Evolutionary conservation across 768 basidiomycete species (phyloP).

Genomic region (Leucocoprinus birnbaumii): DNA sequence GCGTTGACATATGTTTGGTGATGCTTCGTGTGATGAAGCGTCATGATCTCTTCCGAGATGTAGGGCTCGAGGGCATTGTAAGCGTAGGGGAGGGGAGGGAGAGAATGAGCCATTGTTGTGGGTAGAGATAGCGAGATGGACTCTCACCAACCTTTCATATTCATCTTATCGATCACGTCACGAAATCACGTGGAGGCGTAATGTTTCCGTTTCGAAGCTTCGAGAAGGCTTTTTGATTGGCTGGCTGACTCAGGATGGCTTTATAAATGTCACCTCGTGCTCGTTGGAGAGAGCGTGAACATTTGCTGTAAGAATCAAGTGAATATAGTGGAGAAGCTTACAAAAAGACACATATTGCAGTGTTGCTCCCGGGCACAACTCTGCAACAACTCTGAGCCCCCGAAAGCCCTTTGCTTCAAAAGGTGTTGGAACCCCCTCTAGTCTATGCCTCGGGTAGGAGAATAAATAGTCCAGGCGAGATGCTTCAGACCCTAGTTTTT

Average conservation of each 20-base stretch:
- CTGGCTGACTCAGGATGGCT: neutral
- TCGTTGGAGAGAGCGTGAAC: no score
- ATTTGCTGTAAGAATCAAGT: no score
- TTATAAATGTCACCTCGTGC: no score
- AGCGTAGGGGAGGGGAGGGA: constrained; percentile 69
- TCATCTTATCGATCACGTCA: constrained; percentile 7
- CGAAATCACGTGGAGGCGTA: neutral
- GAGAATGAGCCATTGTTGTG: constrained; percentile 25
- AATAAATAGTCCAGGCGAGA: no score
- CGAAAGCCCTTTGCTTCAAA: no score
- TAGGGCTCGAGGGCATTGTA: constrained; percentile 89
- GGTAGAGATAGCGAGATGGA: constrained; percentile 10
- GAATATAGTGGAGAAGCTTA: no score
- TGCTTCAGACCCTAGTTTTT: no score
- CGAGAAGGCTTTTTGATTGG: neutral
- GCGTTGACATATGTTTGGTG: constrained; percentile 94
- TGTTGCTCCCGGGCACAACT: no score
- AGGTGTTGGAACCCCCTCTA: no score
- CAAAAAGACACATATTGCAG: no score
- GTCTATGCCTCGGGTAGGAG: no score
- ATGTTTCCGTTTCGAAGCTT: neutral
- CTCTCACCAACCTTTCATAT: neutral
- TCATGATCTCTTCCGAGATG: constrained; percentile 93
- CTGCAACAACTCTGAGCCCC: no score
- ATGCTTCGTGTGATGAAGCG: constrained; percentile 88